A percentile compares a stretch with the other conserved stretches of the same genome.
Conservation (phyloP, 352 stramenopile genomes). For the Phytophthora ohioensis region DNA sequence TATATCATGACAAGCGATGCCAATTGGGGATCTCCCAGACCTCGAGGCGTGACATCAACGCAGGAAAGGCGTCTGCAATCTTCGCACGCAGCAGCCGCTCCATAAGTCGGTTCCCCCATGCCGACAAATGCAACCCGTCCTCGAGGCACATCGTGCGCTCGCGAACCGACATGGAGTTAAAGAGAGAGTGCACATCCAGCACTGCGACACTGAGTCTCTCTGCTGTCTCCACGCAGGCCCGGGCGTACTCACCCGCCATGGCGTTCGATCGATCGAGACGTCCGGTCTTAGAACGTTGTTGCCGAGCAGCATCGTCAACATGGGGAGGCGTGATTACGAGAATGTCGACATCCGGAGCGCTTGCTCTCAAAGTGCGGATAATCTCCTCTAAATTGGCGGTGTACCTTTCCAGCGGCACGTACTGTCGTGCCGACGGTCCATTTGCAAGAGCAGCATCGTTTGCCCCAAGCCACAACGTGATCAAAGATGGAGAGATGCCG, state of each 20-base stretch:
- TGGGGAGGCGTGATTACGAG: constrained; percentile 60
- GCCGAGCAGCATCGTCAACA: constrained; percentile 45
- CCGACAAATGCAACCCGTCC: constrained; percentile 64
- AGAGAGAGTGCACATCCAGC: constrained; percentile 54
- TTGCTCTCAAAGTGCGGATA: constrained; percentile 31
- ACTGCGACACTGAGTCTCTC: constrained; percentile 30
- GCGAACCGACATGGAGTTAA: constrained; percentile 42
- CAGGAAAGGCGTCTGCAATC: constrained; percentile 41
- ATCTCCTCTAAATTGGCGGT: constrained; percentile 47
- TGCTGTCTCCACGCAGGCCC: constrained; percentile 45
- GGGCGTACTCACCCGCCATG: constrained; percentile 45
- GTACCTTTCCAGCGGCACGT: constrained; percentile 60
- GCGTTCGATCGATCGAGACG: constrained; percentile 50
- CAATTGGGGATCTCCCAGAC: constrained; percentile 30
- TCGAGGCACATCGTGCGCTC: constrained; percentile 44
- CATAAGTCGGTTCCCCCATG: constrained; percentile 54
- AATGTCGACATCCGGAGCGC: constrained; percentile 33
- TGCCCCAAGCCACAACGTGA: constrained; percentile 67
- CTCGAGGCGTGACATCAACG: constrained; percentile 18
- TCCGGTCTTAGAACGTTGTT: constrained; percentile 17
- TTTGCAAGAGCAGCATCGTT: constrained; percentile 62
- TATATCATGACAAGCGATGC: constrained; percentile 8
- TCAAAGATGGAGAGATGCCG: constrained; percentile 37
- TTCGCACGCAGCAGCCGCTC: constrained; percentile 41
- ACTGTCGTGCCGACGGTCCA: constrained; percentile 39